These are phyloP conservation scores for Lolium multiflorum DNA, from an alignment of 176 grass and related monocot species.

Conservation along the genomic window DNA sequence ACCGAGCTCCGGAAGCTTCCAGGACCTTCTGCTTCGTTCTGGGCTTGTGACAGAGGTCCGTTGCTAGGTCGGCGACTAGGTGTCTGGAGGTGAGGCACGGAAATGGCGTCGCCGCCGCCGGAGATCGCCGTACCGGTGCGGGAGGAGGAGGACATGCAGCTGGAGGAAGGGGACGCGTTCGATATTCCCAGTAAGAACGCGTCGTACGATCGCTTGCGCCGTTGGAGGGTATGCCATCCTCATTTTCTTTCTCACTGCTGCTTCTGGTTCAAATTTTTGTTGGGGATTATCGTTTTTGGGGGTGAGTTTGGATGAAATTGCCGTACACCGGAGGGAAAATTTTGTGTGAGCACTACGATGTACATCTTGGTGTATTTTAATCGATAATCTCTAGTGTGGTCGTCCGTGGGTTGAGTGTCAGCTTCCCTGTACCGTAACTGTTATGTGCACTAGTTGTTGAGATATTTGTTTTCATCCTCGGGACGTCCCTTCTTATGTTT, in stretches of 20 bases:
- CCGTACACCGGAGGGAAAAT: neutral
- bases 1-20: too few relatives aligned
- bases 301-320: neutral
- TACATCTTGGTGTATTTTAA: neutral
- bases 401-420: neutral
- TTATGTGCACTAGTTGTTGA: neutral
- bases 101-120: slow-evolving; percentile 36
- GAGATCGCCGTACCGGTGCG: neutral
- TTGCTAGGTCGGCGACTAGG: neutral
- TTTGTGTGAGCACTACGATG: neutral
- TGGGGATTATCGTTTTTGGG: neutral
- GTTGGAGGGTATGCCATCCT: slow-evolving; percentile 59
- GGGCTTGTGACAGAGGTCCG: neutral
- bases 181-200: slow-evolving; percentile 70
- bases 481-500: too few relatives aligned
- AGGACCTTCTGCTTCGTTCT: neutral
- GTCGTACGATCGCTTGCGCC: slow-evolving; percentile 48
- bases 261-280: neutral
- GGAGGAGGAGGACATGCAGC: neutral
- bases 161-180: slow-evolving; percentile 41
- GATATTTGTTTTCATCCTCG: neutral
- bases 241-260: neutral
- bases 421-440: neutral
- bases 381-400: neutral
- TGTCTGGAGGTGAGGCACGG: neutral